Percentiles rank a stretch among this genome's conserved stretches.
Conservation (phyloP, 495 filamentous ascomycete genomes). For the Aspergillus incahuasiensis region DNA sequence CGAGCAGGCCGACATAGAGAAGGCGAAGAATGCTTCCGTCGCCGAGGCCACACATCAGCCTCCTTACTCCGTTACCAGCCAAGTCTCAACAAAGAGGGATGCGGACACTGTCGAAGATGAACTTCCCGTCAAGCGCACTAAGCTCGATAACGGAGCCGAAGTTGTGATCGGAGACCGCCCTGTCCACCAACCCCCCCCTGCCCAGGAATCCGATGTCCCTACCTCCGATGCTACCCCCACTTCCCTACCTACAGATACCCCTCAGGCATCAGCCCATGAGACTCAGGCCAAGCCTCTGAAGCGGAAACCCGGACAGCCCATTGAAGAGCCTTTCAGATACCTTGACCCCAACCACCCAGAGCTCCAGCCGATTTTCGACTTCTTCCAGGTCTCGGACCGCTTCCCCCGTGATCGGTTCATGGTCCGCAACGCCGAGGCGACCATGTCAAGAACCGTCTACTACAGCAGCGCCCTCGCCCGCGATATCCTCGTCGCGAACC, state of each 20-base stretch:
- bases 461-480: slow-evolving; percentile 84
- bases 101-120: slow-evolving; percentile 39
- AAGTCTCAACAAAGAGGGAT: slow-evolving; percentile 32
- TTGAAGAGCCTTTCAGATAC: slow-evolving; percentile 92
- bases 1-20: slow-evolving; percentile 29
- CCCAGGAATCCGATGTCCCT: slow-evolving; percentile 34
- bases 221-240: slow-evolving; percentile 30
- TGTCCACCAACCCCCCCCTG: slow-evolving; percentile 44
- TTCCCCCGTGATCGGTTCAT: slow-evolving; percentile 92
- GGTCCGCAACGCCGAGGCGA: slow-evolving; percentile 83
- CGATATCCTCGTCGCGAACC: slow-evolving; percentile 76
- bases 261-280: slow-evolving; percentile 12
- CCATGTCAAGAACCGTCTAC: slow-evolving; percentile 86
- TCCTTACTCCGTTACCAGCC: slow-evolving; percentile 34
- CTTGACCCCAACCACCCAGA: slow-evolving; percentile 66
- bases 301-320: slow-evolving; percentile 46
- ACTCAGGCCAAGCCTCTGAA: slow-evolving; percentile 29
- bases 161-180: slow-evolving; percentile 45
- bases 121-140: slow-evolving; percentile 43
- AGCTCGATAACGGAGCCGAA: slow-evolving; percentile 44
- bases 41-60: slow-evolving; percentile 39
- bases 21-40: slow-evolving; percentile 42
- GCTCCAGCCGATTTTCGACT: slow-evolving; percentile 65
- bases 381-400: slow-evolving; percentile 74
- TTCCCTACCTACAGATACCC: slow-evolving; percentile 13